phyloP scores from a whole-genome alignment of 768 basidiomycete species.

The Leccinum fibrillosum region DNA sequence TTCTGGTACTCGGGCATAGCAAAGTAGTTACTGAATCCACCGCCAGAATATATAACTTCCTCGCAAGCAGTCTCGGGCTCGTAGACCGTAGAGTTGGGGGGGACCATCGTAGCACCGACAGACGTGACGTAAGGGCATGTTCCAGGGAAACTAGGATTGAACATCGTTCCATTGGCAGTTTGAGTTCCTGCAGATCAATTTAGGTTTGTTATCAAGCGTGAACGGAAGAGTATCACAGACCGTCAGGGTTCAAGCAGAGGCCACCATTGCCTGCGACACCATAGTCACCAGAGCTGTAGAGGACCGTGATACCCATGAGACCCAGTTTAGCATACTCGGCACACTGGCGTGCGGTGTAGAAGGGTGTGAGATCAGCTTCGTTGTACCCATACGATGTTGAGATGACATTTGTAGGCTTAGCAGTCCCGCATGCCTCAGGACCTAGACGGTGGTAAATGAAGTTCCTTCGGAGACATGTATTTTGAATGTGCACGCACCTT shows the following conservation, averaged over 20 bases:
- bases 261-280: slow-evolving; percentile 38
- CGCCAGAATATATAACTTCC: slow-evolving; percentile 27
- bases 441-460: slow-evolving; percentile 2
- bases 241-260: slow-evolving; percentile 31
- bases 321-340: slow-evolving; percentile 46
- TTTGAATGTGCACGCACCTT: slow-evolving; percentile 9
- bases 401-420: slow-evolving; percentile 35
- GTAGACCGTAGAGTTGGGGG: slow-evolving; percentile 29
- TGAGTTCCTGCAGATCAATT: slow-evolving; percentile 24
- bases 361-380: slow-evolving; percentile 35
- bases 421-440: slow-evolving; percentile 37
- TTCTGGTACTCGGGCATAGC: slow-evolving; percentile 39
- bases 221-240: slow-evolving; percentile 7
- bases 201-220: neutral
- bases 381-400: slow-evolving; percentile 40
- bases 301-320: slow-evolving; percentile 37
- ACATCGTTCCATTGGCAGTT: slow-evolving; percentile 24
- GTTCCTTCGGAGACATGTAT: neutral
- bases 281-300: slow-evolving; percentile 44
- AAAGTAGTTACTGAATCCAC: slow-evolving; percentile 42
- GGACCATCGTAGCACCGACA: slow-evolving; percentile 47
- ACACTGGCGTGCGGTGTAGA: slow-evolving; percentile 41
- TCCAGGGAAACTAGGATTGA: slow-evolving; percentile 43
- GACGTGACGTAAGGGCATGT: slow-evolving; percentile 45
- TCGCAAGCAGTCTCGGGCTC: slow-evolving; percentile 30